Conservation (phyloP, 2,329 filamentous ascomycete species). For the Colletotrichum lini region DNA sequence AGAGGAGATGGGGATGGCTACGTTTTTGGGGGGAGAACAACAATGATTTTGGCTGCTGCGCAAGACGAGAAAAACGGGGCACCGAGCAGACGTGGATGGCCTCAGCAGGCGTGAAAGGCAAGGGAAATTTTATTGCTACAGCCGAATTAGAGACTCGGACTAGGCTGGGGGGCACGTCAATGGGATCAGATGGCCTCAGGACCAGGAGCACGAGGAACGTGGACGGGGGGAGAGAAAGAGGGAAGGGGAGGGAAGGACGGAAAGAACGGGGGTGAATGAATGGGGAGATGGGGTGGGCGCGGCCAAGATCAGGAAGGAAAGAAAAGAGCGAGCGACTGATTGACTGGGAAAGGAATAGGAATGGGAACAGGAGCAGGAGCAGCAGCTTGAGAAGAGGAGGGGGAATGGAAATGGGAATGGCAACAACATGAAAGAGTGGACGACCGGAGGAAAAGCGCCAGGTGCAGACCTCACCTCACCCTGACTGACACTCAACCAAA, state of each 20-base stretch:
- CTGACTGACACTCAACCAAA: conserved; percentile 31
- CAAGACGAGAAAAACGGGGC: conserved; percentile 64
- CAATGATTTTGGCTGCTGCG: conserved; percentile 58
- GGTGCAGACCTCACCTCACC: conserved; percentile 3
- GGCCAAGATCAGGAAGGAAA: conserved; percentile 7
- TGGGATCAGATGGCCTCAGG: conserved; percentile 43
- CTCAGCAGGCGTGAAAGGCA: conserved; percentile 44
- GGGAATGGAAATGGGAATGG: conserved; percentile 41
- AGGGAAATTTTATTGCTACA: conserved; percentile 56
- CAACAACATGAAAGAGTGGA: conserved; percentile 43
- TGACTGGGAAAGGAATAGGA: conserved; percentile 42
- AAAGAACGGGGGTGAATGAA: conserved; percentile 25
- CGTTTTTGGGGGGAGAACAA: conserved; percentile 61
- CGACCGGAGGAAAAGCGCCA: conserved; percentile 38
- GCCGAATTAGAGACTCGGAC: conserved; percentile 43
- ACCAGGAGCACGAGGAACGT: conserved; percentile 42
- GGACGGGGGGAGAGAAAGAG: conserved; percentile 36
- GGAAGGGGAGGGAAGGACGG: conserved; percentile 11
- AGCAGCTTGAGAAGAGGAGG: conserved; percentile 29
- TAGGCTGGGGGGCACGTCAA: conserved; percentile 41
- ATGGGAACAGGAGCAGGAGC: conserved; percentile 24
- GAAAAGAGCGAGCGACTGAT: conserved; percentile 13
- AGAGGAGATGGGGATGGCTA: conserved; percentile 65
- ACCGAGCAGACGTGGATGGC: conserved; percentile 47
- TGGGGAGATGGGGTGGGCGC: conserved; percentile 30